phyloP scores from a whole-genome alignment of 345 rosid genomes.

The Turnera subulata region DNA sequence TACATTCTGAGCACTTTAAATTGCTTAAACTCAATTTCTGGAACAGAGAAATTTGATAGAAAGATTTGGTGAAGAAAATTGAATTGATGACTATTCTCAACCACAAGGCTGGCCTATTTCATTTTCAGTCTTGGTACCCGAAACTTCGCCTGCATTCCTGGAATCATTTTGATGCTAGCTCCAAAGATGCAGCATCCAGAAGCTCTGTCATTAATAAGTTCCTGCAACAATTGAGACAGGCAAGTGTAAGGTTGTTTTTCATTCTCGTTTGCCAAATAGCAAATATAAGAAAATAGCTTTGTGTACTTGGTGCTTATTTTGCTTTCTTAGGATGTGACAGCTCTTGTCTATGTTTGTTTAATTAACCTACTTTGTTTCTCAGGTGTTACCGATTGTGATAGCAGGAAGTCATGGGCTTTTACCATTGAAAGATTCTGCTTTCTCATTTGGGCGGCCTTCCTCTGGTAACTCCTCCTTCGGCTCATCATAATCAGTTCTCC shows the following conservation, averaged over 20 bases:
- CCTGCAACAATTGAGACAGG: constrained; percentile 51
- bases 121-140: constrained; percentile 46
- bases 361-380: background rate
- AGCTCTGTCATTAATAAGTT: constrained; percentile 37
- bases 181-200: constrained; percentile 52
- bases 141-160: constrained; percentile 50
- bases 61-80: constrained; percentile 8
- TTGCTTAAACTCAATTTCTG: constrained; percentile 10
- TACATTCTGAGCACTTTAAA: constrained; percentile 14
- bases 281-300: constrained; percentile 1
- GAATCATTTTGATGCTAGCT: constrained; percentile 45
- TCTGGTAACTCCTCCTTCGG: constrained; percentile 61
- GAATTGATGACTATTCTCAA: constrained; percentile 9
- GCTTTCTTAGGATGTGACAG: background rate
- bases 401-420: constrained; percentile 16
- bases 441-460: constrained; percentile 55
- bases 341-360: background rate
- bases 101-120: constrained; percentile 17
- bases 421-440: constrained; percentile 55
- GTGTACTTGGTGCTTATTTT: constrained; percentile 1
- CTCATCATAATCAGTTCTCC: constrained; percentile 85
- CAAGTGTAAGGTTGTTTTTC: constrained; percentile 25
- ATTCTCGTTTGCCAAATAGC: constrained; percentile 7
- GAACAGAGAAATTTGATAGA: constrained; percentile 7
- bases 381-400: background rate